Percentiles rank a stretch among this genome's conserved stretches.
These are phyloP conservation scores for Tricholoma saponaceum DNA, from an alignment of 768 basidiomycete genomes.

Conservation along the genomic window DNA sequence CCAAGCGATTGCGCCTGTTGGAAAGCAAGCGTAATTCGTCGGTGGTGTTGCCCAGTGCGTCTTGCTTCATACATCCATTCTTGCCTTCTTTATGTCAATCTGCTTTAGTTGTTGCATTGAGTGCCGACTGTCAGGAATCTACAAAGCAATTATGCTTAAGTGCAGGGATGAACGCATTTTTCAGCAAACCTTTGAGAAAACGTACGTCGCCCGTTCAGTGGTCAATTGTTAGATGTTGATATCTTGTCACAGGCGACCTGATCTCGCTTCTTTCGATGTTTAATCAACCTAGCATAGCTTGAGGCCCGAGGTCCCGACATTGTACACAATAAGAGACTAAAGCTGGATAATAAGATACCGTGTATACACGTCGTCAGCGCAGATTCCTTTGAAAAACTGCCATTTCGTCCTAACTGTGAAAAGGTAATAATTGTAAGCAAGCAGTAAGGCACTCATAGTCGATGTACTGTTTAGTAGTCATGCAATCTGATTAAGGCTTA, in stretches of 20 bases:
- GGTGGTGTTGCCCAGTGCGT: constrained; percentile 53
- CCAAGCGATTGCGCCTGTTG: constrained; percentile 55
- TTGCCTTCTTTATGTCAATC: neutral
- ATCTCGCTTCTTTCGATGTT: constrained; percentile 52
- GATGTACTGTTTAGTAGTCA: neutral
- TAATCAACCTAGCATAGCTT: constrained; percentile 22
- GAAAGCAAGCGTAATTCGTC: constrained; percentile 54
- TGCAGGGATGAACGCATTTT: constrained; percentile 75
- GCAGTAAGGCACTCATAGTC: neutral
- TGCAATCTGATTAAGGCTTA: neutral
- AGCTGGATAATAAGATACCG: no score
- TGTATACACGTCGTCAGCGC: neutral
- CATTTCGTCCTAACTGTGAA: neutral
- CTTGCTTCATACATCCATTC: neutral
- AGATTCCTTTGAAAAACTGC: no score
- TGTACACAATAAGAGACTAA: neutral
- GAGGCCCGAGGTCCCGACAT: neutral
- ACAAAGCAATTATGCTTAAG: constrained; percentile 74
- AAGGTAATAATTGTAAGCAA: neutral
- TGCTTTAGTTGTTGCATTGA: constrained; percentile 59
- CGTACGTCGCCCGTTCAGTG: constrained; percentile 27
- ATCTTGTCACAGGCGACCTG: constrained; percentile 41
- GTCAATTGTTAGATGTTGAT: neutral
- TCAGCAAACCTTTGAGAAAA: constrained; percentile 68
- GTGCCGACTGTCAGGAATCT: constrained; percentile 74